Percentiles rank a stretch among this genome's conserved stretches.
phyloP scores from a whole-genome alignment of 1,284 basidiomycete species.

The Sutorius eximius region DNA sequence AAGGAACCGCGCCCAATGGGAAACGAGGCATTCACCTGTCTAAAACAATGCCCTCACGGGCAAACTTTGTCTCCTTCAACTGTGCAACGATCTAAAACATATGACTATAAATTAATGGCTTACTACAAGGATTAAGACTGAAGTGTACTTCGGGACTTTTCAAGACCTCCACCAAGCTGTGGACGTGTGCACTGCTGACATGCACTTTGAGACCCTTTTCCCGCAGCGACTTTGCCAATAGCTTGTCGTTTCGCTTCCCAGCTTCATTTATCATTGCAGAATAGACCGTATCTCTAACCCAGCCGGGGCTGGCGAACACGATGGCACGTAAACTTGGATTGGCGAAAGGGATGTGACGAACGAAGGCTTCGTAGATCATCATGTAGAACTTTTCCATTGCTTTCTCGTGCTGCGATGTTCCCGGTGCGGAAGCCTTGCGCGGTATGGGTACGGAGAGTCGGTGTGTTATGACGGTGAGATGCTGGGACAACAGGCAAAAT shows the following conservation, averaged over 20 bases:
- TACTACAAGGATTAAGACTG: not conserved
- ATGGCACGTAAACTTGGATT: conserved; percentile 79
- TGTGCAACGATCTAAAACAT: conserved; percentile 60
- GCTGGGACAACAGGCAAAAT: conserved; percentile 92
- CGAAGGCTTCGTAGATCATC: conserved; percentile 84
- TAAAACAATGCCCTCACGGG: conserved; percentile 87
- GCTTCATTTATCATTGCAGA: conserved; percentile 87
- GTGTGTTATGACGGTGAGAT: conserved; percentile 95
- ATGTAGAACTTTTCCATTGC: conserved; percentile 81
- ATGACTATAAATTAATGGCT: not conserved
- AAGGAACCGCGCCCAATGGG: conserved; percentile 1
- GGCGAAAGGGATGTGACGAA: conserved; percentile 87
- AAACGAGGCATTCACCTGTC: conserved; percentile 62
- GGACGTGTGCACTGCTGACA: conserved; percentile 91
- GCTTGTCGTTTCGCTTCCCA: conserved; percentile 79
- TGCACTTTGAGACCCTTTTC: conserved; percentile 92
- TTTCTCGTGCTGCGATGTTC: conserved; percentile 84
- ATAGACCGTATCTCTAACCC: conserved; percentile 88
- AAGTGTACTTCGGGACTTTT: conserved; percentile 84
- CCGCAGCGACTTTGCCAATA: conserved; percentile 67
- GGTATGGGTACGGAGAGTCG: conserved; percentile 90
- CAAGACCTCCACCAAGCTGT: conserved; percentile 92
- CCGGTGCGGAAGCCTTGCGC: conserved; percentile 83
- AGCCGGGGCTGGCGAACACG: conserved; percentile 95
- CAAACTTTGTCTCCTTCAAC: conserved; percentile 97